Conservation (phyloP, 805 yeast genomes). For the Danielia oregonensis region DNA sequence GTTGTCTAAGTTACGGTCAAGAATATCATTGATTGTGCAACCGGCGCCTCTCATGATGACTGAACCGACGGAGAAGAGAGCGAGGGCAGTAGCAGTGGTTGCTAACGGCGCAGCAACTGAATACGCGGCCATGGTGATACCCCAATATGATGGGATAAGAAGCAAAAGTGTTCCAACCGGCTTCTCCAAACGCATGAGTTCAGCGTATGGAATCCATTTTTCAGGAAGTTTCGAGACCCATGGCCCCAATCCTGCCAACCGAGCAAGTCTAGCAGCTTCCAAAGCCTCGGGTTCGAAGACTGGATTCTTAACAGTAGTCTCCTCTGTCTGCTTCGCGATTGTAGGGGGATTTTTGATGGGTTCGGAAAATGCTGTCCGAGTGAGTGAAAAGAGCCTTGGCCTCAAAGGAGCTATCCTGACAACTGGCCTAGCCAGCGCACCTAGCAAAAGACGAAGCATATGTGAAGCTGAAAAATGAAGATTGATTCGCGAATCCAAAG, state of each 20-base stretch:
- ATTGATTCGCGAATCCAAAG: too few species aligned
- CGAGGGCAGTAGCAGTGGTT: slow-evolving; percentile 57
- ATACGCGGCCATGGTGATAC: slow-evolving; percentile 85
- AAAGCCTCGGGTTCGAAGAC: slow-evolving; percentile 39
- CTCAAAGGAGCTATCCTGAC: too few species aligned
- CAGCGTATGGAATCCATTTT: slow-evolving; percentile 83
- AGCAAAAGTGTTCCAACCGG: slow-evolving; percentile 94
- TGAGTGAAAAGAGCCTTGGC: neutral
- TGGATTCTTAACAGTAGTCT: neutral
- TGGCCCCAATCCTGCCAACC: slow-evolving; percentile 38
- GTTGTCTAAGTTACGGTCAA: slow-evolving; percentile 78
- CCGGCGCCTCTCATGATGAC: slow-evolving; percentile 97
- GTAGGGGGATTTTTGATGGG: neutral
- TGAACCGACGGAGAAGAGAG: slow-evolving; percentile 79
- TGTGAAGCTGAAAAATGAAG: too few species aligned
- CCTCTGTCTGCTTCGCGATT: neutral
- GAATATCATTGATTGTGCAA: slow-evolving; percentile 88
- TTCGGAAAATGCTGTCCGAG: neutral
- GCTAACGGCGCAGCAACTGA: slow-evolving; percentile 64
- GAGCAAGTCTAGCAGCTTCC: slow-evolving; percentile 47
- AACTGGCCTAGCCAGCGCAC: too few species aligned
- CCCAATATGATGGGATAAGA: slow-evolving; percentile 87
- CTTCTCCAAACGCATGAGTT: slow-evolving; percentile 84
- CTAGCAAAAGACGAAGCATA: too few species aligned
- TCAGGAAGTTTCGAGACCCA: slow-evolving; percentile 63